Evolutionary conservation across 495 filamentous ascomycete genomes (phyloP).

Genomic region (Penicillium flavigenum): DNA sequence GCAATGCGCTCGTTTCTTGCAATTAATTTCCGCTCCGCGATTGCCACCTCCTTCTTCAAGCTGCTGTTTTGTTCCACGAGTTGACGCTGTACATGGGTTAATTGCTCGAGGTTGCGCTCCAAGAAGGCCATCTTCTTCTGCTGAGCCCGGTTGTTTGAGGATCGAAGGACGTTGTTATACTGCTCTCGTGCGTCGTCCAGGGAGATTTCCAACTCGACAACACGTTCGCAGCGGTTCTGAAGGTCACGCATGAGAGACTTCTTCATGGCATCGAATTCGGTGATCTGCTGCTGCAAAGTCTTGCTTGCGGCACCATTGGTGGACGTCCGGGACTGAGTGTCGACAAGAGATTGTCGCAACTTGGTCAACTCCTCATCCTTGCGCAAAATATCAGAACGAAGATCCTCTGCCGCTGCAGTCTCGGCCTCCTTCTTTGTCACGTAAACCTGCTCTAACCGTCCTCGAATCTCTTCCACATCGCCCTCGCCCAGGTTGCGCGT

Average conservation of each 20-base stretch:
- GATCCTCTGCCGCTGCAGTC: slow-evolving; percentile 64
- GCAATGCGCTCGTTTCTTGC: slow-evolving; percentile 95
- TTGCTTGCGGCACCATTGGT: slow-evolving; percentile 76
- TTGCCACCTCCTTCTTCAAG: slow-evolving; percentile 98
- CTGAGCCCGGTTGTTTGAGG: slow-evolving; percentile 94
- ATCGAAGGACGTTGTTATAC: slow-evolving; percentile 95
- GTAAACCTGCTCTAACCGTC: slow-evolving; percentile 72
- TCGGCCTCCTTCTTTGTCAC: slow-evolving; percentile 69
- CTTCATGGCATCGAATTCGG: slow-evolving; percentile 99
- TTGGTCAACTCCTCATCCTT: slow-evolving; percentile 76
- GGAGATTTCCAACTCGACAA: slow-evolving; percentile 96
- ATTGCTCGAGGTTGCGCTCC: slow-evolving; percentile 95
- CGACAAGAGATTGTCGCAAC: slow-evolving; percentile 72
- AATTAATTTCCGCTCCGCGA: slow-evolving; percentile 94
- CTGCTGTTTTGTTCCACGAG: slow-evolving; percentile 95
- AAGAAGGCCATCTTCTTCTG: slow-evolving; percentile 99
- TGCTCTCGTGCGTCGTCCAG: slow-evolving; percentile 96
- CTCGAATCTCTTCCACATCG: slow-evolving; percentile 83
- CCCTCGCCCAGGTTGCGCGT: slow-evolving; percentile 72
- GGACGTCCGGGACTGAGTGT: slow-evolving; percentile 62
- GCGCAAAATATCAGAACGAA: slow-evolving; percentile 67
- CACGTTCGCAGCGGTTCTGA: slow-evolving; percentile 95
- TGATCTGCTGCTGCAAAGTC: slow-evolving; percentile 94
- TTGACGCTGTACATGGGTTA: slow-evolving; percentile 95
- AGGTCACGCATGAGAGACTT: slow-evolving; percentile 98